Evolutionary conservation across 805 yeast species (phyloP), one percentile per base, ranked within the genome.

Genomic region (Ogataea salicorniae): DNA sequence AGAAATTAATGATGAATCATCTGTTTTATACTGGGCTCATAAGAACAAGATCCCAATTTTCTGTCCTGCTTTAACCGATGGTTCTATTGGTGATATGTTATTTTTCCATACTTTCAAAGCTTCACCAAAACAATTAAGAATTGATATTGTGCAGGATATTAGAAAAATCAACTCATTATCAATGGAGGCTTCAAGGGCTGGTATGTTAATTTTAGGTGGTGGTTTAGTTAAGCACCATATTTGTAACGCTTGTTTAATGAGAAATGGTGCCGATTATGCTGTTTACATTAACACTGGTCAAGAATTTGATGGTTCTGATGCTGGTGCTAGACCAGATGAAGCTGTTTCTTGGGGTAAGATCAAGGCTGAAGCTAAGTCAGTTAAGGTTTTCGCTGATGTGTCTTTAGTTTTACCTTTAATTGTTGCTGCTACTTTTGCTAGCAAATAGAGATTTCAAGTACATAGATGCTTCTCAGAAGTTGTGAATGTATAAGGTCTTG

Each of bases 261-360:
- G 99, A 75, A 95, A 94, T 60, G 99, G 99, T 61, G 99, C 99
- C 20, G 99, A 94, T 66, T 89, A 84, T 64, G 98, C 99, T 6
- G 97, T 94, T 17, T 94, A 80, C 69, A 92, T 94, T 66, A 94
- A 94, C 69, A 94, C 99, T 15, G 99, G 97, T 41, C 98, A 94
- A 71, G 99, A 94, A 66, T 94, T 90, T 60, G 99, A 94, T 64
- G 99, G 99, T 41, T 88, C 97, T 22, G 99, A 94, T 68, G 98
- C 99, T 11, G 99, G 99, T 55, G 99, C 99, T 6, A 81, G 99
- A 66, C 98, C 98, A 1, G 99, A 94, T 66, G 99, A 94, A 71
- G 99, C 99, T 26, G 86, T 94, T 45, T 86, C 96, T 37, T 94
- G 99, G 99, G 99, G 99, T 54, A 94, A 94, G 69, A 94, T 94